A percentile compares a stretch with the other conserved stretches of the same genome.
Evolutionary conservation across 352 stramenopile genomes (phyloP).

Genomic region (Phytophthora pluvialis): DNA sequence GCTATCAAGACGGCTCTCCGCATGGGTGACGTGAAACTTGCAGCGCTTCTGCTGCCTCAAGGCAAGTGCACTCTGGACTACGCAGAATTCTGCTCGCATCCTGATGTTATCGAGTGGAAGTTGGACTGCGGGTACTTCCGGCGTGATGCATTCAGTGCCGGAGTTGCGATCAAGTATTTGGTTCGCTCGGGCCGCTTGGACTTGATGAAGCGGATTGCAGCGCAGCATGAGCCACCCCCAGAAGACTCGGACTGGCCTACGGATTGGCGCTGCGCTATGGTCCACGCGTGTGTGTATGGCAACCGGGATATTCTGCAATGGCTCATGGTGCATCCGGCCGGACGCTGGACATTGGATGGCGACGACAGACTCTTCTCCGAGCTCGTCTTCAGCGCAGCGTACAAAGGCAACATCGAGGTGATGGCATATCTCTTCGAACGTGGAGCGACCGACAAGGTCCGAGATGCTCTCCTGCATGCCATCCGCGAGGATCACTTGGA

Average conservation of each 20-base stretch:
- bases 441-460: constrained; percentile 15
- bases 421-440: constrained; percentile 21
- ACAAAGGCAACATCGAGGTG: constrained; percentile 12
- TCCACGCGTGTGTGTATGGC: constrained; percentile 18
- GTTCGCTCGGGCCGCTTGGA: constrained; percentile 20
- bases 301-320: constrained; percentile 17
- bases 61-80: constrained; percentile 27
- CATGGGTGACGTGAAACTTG: constrained; percentile 3
- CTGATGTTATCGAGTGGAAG: constrained; percentile 23
- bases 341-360: constrained; percentile 13
- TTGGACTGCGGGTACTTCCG: constrained; percentile 19
- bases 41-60: constrained; percentile 14
- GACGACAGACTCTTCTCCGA: constrained; percentile 20
- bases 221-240: constrained; percentile 7
- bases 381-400: constrained; percentile 17
- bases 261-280: constrained; percentile 23
- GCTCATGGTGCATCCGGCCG: constrained; percentile 27
- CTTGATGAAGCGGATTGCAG: constrained; percentile 23
- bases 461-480: constrained; percentile 12
- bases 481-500: constrained; percentile 17
- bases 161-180: constrained; percentile 19
- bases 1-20: constrained; percentile 17
- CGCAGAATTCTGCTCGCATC: constrained; percentile 17
- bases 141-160: constrained; percentile 13
- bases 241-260: constrained; percentile 9